Percentiles rank a stretch among this genome's conserved stretches.
Conservation (phyloP, 768 basidiomycete species). For the Pulveroboletus sp. region DNA sequence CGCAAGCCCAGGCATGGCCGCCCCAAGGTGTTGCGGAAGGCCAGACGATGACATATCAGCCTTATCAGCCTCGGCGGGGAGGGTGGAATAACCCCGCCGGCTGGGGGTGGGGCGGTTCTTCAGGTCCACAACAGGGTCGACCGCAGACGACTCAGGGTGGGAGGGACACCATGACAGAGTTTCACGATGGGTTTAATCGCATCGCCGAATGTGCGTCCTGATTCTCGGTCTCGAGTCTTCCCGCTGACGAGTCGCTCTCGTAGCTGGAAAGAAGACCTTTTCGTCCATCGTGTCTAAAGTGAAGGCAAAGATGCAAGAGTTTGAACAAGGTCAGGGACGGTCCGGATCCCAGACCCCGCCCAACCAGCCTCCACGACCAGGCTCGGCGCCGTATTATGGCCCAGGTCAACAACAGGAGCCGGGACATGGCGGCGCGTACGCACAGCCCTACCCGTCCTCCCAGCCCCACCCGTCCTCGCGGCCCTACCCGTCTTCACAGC, state of each 20-base stretch:
- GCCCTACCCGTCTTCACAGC: no score
- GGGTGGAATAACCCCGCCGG: no score
- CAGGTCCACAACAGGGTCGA: no score
- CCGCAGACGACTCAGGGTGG: conserved; percentile 20
- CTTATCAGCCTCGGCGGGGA: conserved; percentile 27
- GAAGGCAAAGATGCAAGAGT: conserved; percentile 80
- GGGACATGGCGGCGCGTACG: conserved; percentile 2
- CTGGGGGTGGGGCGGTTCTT: no score
- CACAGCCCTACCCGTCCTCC: conserved; percentile 5
- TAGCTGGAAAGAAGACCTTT: conserved; percentile 78
- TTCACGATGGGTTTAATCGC: conserved; percentile 71
- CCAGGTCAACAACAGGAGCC: background rate
- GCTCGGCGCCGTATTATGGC: background rate
- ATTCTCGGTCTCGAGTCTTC: background rate
- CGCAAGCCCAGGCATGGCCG: conserved; percentile 19
- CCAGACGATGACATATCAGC: conserved; percentile 16
- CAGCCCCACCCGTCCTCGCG: no score
- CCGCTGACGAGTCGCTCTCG: background rate
- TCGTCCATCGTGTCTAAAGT: conserved; percentile 69
- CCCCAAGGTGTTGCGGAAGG: conserved; percentile 8
- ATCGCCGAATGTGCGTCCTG: conserved; percentile 70
- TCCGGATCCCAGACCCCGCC: conserved; percentile 11
- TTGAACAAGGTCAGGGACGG: conserved; percentile 46
- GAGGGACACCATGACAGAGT: conserved; percentile 57
- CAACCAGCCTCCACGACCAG: background rate